Percentiles rank a stretch among this genome's conserved stretches.
These are phyloP conservation scores for Podochytrium sp. DNA, from an alignment of 192 early-diverging fungal genomes.

Conservation along the genomic window DNA sequence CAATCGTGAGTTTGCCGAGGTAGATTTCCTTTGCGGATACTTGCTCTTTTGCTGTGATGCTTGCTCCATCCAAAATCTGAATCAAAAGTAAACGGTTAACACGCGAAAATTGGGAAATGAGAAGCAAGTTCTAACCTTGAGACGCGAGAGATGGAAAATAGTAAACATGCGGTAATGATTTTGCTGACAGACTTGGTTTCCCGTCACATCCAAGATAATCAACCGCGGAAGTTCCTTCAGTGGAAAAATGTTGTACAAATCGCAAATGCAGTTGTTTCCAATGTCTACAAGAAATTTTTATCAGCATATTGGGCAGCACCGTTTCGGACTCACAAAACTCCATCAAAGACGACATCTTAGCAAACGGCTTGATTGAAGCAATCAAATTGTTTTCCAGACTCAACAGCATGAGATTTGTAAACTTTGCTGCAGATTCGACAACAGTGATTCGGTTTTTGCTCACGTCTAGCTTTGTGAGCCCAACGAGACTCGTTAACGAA, in stretches of 20 bases:
- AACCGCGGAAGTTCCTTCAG: constrained; percentile 60
- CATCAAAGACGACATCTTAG: constrained; percentile 55
- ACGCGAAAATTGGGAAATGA: too few species aligned
- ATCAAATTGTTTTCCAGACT: constrained; percentile 60
- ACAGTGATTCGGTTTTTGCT: constrained; percentile 54
- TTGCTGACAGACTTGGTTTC: constrained; percentile 56
- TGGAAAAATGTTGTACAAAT: constrained; percentile 59
- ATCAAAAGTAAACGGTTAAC: background rate
- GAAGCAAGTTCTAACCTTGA: constrained; percentile 49
- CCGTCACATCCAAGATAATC: constrained; percentile 67
- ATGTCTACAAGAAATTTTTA: constrained; percentile 47
- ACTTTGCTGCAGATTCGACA: constrained; percentile 45
- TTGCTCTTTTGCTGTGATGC: constrained; percentile 59
- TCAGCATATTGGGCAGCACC: constrained; percentile 22
- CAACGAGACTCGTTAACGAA: constrained; percentile 38
- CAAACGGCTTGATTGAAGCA: constrained; percentile 46
- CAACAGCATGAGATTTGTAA: constrained; percentile 54
- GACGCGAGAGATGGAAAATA: constrained; percentile 57
- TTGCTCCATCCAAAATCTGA: constrained; percentile 61
- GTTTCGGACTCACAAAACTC: constrained; percentile 55
- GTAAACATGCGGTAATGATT: constrained; percentile 60
- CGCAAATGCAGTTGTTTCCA: constrained; percentile 58
- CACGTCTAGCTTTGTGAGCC: constrained; percentile 56
- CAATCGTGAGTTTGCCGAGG: constrained; percentile 62
- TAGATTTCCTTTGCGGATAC: constrained; percentile 54